Conservation (phyloP, 495 filamentous ascomycete genomes). For the Aspergillus asperescens region DNA sequence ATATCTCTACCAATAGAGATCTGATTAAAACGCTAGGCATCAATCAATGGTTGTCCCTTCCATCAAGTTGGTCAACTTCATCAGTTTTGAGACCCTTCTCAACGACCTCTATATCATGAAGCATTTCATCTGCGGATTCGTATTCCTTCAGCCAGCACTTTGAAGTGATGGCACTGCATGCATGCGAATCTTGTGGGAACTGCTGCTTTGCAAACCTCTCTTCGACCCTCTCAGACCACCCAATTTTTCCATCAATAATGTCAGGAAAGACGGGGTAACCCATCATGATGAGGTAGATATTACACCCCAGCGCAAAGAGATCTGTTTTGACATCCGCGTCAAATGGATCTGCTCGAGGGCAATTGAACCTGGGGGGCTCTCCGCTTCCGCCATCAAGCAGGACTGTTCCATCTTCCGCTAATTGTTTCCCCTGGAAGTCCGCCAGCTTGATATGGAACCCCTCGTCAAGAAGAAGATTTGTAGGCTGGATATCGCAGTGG, state of each 20-base stretch:
- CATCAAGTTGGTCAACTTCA: neutral
- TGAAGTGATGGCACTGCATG: neutral
- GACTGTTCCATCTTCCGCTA: neutral
- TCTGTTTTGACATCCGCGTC: constrained; percentile 1
- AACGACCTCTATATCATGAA: neutral
- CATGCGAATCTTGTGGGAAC: neutral
- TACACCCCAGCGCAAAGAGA: constrained; percentile 2
- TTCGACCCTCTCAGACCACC: neutral
- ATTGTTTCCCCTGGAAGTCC: neutral
- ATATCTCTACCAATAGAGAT: no score
- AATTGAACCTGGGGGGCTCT: neutral
- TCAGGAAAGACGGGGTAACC: neutral
- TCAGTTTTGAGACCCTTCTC: constrained; percentile 1
- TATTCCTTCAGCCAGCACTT: constrained; percentile 2
- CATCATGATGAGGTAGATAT: neutral
- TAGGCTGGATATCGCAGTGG: neutral
- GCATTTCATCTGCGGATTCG: neutral
- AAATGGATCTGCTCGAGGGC: neutral
- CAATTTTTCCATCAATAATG: neutral
- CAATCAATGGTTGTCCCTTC: no score
- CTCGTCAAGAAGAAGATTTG: neutral
- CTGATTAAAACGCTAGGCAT: no score
- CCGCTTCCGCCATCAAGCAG: neutral
- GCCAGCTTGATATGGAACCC: neutral
- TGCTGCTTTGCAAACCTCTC: neutral